Conservation (phyloP, 2,329 filamentous ascomycete genomes). For the Colletotrichum falcatum region DNA sequence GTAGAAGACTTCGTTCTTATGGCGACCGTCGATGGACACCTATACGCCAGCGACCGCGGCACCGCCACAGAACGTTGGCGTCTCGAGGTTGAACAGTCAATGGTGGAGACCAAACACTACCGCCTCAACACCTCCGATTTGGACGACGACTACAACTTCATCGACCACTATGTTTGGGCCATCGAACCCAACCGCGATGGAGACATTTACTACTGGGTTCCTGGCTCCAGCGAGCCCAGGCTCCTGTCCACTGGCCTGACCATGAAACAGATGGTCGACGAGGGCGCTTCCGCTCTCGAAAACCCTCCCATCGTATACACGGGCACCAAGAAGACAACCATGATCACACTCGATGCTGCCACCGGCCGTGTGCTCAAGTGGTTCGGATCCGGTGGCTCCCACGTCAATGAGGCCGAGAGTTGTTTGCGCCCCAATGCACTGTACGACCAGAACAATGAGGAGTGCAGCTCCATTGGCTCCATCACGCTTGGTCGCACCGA, state of each 20-base stretch:
- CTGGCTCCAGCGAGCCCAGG: conserved; percentile 68
- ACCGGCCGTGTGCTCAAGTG: conserved; percentile 86
- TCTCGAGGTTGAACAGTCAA: conserved; percentile 84
- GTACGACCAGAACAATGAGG: conserved; percentile 75
- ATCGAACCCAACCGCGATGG: conserved; percentile 93
- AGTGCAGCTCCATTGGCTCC: conserved; percentile 84
- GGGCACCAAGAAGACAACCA: conserved; percentile 88
- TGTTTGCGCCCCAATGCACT: conserved; percentile 78
- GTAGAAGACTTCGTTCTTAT: conserved; percentile 99
- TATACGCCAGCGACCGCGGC: conserved; percentile 90
- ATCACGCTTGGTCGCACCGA: conserved; percentile 88
- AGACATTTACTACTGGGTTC: conserved; percentile 86
- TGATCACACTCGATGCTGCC: conserved; percentile 89
- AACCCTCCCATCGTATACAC: conserved; percentile 88
- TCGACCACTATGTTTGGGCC: conserved; percentile 94
- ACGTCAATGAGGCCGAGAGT: conserved; percentile 77
- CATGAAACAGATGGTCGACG: conserved; percentile 89
- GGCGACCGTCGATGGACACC: conserved; percentile 98
- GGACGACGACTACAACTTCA: conserved; percentile 69
- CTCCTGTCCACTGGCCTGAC: conserved; percentile 77
- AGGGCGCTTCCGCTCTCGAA: conserved; percentile 78
- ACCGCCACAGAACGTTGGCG: conserved; percentile 89
- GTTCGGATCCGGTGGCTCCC: conserved; percentile 80
- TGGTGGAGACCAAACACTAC: conserved; percentile 91
- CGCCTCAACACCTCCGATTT: conserved; percentile 74